Evolutionary conservation across 345 rosid genomes (phyloP).

Genomic region (Raphanus sativus): DNA sequence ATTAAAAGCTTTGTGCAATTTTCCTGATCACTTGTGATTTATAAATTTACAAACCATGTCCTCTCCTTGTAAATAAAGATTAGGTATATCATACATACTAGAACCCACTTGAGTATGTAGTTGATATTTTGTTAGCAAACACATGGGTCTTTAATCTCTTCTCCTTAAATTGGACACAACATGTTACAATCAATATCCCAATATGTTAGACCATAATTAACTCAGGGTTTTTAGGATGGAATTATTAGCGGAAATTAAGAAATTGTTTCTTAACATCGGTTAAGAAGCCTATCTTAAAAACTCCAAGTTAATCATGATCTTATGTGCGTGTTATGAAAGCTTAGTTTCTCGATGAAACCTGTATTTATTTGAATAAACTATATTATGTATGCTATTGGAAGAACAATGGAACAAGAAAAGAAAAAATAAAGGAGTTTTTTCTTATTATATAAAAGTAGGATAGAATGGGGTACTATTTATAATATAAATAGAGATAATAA

Average conservation of each 20-base stretch:
- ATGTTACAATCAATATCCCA: constrained; percentile 16
- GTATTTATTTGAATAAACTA: neutral
- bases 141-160: neutral
- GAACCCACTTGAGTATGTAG: neutral
- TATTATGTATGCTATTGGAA: neutral
- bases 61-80: constrained; percentile 11
- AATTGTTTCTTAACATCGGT: too few species aligned
- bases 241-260: too few species aligned
- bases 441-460: neutral
- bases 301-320: too few species aligned
- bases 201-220: neutral
- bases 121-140: neutral
- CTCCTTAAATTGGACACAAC: constrained; percentile 22
- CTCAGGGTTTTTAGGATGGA: too few species aligned
- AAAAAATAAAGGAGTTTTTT: neutral
- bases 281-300: too few species aligned
- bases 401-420: neutral
- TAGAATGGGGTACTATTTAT: neutral
- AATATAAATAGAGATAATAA: neutral
- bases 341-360: neutral
- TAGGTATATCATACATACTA: neutral
- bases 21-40: neutral
- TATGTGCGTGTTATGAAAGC: neutral
- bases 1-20: neutral
- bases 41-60: constrained; percentile 13